Base-by-base conservation (phyloP, 139 green algal species). In the Parachlorella kessleri region DNA sequence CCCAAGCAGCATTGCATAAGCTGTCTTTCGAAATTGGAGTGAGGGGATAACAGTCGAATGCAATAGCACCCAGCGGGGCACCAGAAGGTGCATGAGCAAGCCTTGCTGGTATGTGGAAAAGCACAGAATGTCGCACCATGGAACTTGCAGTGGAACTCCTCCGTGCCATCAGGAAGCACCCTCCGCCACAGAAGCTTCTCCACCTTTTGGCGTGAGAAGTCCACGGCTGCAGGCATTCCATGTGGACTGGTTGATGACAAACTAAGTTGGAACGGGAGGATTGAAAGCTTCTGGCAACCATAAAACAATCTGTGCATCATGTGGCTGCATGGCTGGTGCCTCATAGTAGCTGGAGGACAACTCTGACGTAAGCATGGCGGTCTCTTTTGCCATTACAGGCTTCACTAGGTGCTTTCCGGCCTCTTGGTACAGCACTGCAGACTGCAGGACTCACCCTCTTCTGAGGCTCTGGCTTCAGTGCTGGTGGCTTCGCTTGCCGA, bases 111-210 rank as follows among this genome's bases (percentile, higher is more conserved):
- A n/a, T 36, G 14, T 33, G n/a, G n/a, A n/a, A n/a, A n/a, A n/a
- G n/a, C n/a, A n/a, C 69, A 73, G 40, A 26, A 36, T 4, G 10
- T 8, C 80, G 24, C 81, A 91, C 90, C 90, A 38, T 86, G 67
- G 66, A 91, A 83, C 79, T 94, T 94, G 33, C 90, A 83, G 14
- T 81, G 73, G 70, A 84, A 89, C 38, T 81, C 39, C 24, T 85
- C 55, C 26, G 76, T 81, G 1, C 55, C 66, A 30, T 78, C 69
- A 18, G 76, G 80, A 30, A 28, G 33, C 3, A 6, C 8, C 0
- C 77, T 64, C 38, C 63, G 70, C n/a, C 71, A 59, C 72, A 87
- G 59, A n/a, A 87, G 75, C 36, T 68, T 81, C 59, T 87, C 82
- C 32, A 84, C 72, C 30, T 66, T 8, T 1, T 8, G 9, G n/a